Evolutionary conservation across 164 flowering plant genomes (phyloP), one percentile per base, ranked within the genome.

Genomic region (Vitis labrusca): DNA sequence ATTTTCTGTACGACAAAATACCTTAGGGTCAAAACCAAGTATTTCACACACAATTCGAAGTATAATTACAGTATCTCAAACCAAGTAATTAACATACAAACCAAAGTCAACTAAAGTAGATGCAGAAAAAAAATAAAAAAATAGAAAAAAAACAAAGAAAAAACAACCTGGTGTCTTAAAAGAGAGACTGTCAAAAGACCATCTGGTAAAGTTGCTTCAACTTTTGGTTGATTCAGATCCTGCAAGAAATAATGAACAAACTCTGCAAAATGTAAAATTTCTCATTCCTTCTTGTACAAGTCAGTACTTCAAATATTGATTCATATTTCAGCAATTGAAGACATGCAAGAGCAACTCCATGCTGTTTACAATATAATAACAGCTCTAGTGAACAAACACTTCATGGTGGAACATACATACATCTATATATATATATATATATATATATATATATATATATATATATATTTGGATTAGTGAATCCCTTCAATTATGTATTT

Each of bases 141-240:
- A 50, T 6, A 10, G 27, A 23, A 55, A 50, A 59, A 12, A 58
- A n/a, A n/a, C n/a, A n/a, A n/a, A n/a, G n/a, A n/a, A 4, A 64
- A 63, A 73, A 68, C 57, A 50, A 94, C 99, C 97, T 95, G 99
- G 81, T 95, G 99, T 64, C 85, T 86, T 63, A 95, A 72, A 59
- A 95, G 94, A 77, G 88, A 58, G 66, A 95, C 92, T 49, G 97
- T 71, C 78, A 95, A 71, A 72, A 93, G 84, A 71, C 98, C 99
- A 29, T 79, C 84, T 29, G 97, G 97, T 63, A 88, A 65, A 73
- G 59, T 63, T 59, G 85, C 89, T 80, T 95, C 98, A 60, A 69
- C 10, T 79, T 78, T 89, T 64, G 93, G 97, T 78, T 91, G 97
- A 70, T 83, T 79, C 65, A 95, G 89, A 80, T 86, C 92, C 99